Evolutionary conservation across 345 rosid species (phyloP), one percentile per base, ranked within the genome.

Genomic region (Litchi chinensis): DNA sequence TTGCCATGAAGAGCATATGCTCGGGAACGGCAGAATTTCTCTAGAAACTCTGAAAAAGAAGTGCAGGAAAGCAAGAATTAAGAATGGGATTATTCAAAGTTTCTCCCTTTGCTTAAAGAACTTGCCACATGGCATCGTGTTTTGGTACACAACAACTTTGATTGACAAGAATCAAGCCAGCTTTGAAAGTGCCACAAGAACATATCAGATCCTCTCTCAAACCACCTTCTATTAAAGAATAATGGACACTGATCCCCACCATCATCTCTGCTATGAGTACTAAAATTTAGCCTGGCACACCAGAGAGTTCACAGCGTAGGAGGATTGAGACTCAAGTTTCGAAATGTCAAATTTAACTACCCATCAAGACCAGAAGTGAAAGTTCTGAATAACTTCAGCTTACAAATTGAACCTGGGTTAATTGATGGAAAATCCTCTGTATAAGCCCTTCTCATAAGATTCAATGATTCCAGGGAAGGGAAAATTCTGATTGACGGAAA

Each of bases 371-470:
- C 89, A 40, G 92, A 87, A 71, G 91, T 88, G 66, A 82, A 73
- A 6, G 91, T 89, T 46, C 88, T 91, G 41, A 72, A 74, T 76
- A 79, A 82, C 70, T 89, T 89, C 87, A 85, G 80, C 26, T 73
- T 91, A 70, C 81, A 79, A 72, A 87, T 88, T 24, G 88, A 86
- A 79, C 79, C 90, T 11, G 91, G 89, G 74, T 57, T 65, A 48
- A 88, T 91, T 65, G 88, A 90, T 1, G 91, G 93, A 44, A 91
- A 89, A 76, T 91, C 93, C 52, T 91, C 93, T 3, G 81, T 89
- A 54, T 79, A 89, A 13, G 90, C 93, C 68, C 86, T 91, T 73
- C 10, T 89, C 68, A 82, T 85, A 8, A 86, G 90, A 79, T 86
- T 87, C 82, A 87, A 88, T n/a, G 87, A 88, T 73, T 82, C 87